phyloP scores from a whole-genome alignment of 2,329 filamentous ascomycete species.

The Fusarium tjaetaba region DNA sequence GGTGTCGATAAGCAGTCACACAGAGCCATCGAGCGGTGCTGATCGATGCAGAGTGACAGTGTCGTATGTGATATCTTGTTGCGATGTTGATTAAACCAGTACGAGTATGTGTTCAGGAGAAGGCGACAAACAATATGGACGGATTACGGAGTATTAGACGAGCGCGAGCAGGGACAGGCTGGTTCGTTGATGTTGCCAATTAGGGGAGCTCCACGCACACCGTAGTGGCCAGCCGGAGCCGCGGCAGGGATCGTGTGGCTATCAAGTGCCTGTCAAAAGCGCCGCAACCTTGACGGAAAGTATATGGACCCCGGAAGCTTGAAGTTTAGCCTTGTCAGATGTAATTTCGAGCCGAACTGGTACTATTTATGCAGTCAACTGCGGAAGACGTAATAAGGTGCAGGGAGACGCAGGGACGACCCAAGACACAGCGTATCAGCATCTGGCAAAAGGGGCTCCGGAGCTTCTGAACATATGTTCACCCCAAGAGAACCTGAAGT shows the following conservation, averaged over 20 bases:
- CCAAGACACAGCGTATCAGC: conserved; percentile 30
- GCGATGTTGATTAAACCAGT: conserved; percentile 21
- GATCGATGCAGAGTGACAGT: conserved; percentile 16
- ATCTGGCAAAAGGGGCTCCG: conserved; percentile 21
- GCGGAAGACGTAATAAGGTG: conserved; percentile 24
- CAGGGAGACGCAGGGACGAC: conserved; percentile 24
- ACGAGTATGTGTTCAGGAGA: conserved; percentile 37
- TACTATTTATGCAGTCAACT: conserved; percentile 26
- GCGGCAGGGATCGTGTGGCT: conserved; percentile 23
- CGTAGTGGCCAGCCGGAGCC: conserved; percentile 25
- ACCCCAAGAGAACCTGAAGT: neutral
- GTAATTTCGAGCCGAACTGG: conserved; percentile 30
- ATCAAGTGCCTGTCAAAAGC: conserved; percentile 20
- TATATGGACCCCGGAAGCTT: conserved; percentile 13
- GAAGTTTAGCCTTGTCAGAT: conserved; percentile 9
- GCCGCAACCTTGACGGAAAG: conserved; percentile 5
- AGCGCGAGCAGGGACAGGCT: conserved; percentile 36
- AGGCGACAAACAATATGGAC: conserved; percentile 21
- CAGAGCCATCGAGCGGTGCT: conserved; percentile 45
- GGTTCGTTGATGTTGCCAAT: conserved; percentile 41
- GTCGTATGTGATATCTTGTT: conserved; percentile 18
- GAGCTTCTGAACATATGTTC: conserved; percentile 25
- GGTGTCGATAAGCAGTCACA: conserved; percentile 40
- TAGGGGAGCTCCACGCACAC: conserved; percentile 41
- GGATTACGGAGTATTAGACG: conserved; percentile 20